Evolutionary conservation across 371 early-diverging fungal species (phyloP).

Genomic region (Polyrhizophydium stewartii): DNA sequence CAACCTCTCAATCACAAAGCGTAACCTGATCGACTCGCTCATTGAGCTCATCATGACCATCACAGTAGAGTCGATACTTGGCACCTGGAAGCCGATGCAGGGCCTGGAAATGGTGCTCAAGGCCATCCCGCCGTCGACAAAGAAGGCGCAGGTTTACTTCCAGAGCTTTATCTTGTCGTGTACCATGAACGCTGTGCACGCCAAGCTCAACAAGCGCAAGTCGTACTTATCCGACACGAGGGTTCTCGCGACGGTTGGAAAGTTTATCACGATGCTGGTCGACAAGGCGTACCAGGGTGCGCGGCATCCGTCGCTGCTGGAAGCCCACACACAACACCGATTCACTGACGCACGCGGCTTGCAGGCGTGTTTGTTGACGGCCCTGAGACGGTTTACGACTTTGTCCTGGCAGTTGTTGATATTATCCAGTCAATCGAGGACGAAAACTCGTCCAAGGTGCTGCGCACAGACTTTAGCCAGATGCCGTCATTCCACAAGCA

Average conservation of each 20-base stretch:
- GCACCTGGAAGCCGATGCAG: slow-evolving; percentile 14
- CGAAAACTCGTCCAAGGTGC: slow-evolving; percentile 19
- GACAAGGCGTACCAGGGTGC: slow-evolving; percentile 64
- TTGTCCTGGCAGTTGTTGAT: slow-evolving; percentile 5
- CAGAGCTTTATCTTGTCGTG: slow-evolving; percentile 13
- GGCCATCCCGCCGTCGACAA: slow-evolving; percentile 13
- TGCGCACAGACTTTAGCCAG: slow-evolving; percentile 42
- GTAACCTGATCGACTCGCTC: neutral
- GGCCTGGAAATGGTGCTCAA: slow-evolving; percentile 11
- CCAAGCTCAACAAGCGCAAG: slow-evolving; percentile 4
- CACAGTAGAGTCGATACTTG: slow-evolving; percentile 20
- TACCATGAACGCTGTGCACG: slow-evolving; percentile 9
- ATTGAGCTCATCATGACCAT: slow-evolving; percentile 13
- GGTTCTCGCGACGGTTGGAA: slow-evolving; percentile 47
- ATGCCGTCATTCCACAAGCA: slow-evolving; percentile 38
- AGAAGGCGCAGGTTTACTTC: slow-evolving; percentile 5
- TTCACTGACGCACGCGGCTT: slow-evolving; percentile 1
- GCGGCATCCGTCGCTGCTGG: neutral
- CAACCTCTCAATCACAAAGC: neutral
- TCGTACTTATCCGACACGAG: slow-evolving; percentile 14
- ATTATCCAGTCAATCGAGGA: slow-evolving; percentile 39
- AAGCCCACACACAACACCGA: neutral
- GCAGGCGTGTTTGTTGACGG: slow-evolving; percentile 2
- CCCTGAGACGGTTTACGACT: slow-evolving; percentile 4
- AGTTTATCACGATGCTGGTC: slow-evolving; percentile 59